Evolutionary conservation across 164 flowering plant species (phyloP), one percentile per base, ranked within the genome.

Genomic region (Euptelea pleiosperma): DNA sequence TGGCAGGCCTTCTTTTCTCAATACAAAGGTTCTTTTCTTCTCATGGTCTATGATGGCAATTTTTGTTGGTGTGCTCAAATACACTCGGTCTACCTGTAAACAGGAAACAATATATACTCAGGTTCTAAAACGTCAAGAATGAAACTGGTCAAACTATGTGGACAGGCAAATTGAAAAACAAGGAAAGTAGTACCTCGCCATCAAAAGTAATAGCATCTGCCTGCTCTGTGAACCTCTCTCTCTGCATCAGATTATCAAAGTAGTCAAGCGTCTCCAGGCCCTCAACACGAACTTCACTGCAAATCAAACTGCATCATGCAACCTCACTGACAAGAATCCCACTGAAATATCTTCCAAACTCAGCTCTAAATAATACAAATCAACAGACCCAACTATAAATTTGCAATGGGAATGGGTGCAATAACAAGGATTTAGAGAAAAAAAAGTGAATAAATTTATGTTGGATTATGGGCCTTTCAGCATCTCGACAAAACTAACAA

Each of bases 251-350:
- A 73, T 82, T 83, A 57, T 91, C 98, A 50, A 91, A 71, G 71
- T 82, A 91, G 70, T 91, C 97, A 24, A 87, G 91, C 12, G 96
- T 91, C 79, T 91, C 96, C 87, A 91, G 73, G 45, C 96, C 98
- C 74, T 91, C 98, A 37, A 91, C 82, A 33, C 94, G 88, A 50
- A 88, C 91, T 76, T 91, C 96, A 78, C 98, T 91, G 88, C 67
- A 78, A 76, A 77, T 68, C 49, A 54, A 66, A 73, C 47, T 45
- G 74, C 63, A 64, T 65, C 70, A 66, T 42, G 62, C 31, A 61
- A 69, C 44, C 50, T 3, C 45, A 55, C 46, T 47, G 60, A 66
- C 65, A 69, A 49, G 59, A 41, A n/a, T 22, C 18, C 52, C 30
- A 58, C 34, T 59, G 42, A 30, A 55, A 57, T 58, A 52, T 66